Conservation (phyloP, 73 alveolate genomes). For the Paramecium octaurelia region DNA sequence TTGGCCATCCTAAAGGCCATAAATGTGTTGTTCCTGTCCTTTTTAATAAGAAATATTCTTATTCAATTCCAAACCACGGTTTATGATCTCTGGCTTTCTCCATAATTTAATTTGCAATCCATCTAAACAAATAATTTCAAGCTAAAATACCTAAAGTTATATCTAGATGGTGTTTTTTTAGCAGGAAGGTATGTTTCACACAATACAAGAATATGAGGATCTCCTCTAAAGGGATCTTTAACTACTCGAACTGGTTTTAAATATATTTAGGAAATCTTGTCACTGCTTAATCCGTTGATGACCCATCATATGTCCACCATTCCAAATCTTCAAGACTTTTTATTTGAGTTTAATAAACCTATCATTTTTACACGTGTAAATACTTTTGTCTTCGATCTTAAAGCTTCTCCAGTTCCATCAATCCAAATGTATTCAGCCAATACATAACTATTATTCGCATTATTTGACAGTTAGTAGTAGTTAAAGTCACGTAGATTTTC, state of each 20-base stretch:
- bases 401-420: conserved; percentile 75
- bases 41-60: conserved; percentile 87
- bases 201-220: conserved; percentile 76
- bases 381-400: conserved; percentile 75
- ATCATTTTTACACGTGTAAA: not conserved
- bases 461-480: not conserved
- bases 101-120: conserved; percentile 61
- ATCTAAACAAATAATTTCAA: not conserved
- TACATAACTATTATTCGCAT: not conserved
- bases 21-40: conserved; percentile 62
- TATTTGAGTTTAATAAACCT: conserved; percentile 53
- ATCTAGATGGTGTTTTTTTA: conserved; percentile 82
- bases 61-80: conserved; percentile 95
- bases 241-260: conserved; percentile 83
- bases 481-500: conserved; percentile 41
- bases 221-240: conserved; percentile 91
- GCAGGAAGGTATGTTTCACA: conserved; percentile 85
- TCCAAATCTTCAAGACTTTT: conserved; percentile 69
- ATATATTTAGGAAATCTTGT: conserved; percentile 83
- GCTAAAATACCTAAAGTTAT: conserved; percentile 69
- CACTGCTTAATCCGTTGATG: conserved; percentile 84
- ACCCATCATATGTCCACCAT: conserved; percentile 96
- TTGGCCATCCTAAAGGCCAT: conserved; percentile 83
- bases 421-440: conserved; percentile 84
- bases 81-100: conserved; percentile 68